Evolutionary conservation across 148 eudicot genomes (phyloP).

Genomic region (Camellia lanceoleosa): DNA sequence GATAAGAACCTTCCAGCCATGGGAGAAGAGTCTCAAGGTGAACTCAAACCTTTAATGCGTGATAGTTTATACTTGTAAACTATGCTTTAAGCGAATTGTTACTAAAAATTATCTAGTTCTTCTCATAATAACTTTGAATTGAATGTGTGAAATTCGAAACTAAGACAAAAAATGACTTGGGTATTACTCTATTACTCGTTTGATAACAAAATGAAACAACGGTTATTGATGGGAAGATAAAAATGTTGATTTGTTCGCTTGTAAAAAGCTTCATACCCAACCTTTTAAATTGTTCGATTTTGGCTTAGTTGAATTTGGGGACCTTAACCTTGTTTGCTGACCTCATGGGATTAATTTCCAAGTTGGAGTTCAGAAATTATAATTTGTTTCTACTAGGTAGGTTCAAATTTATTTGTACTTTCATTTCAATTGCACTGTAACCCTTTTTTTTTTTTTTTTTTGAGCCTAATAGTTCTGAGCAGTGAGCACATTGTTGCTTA

Average conservation of each 20-base stretch:
- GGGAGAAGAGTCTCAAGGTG: constrained; percentile 12
- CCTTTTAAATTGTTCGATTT: neutral
- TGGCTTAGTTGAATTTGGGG: too few species aligned
- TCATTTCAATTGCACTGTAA: neutral
- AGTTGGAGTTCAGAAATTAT: neutral
- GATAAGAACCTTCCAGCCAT: neutral
- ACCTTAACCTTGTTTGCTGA: neutral
- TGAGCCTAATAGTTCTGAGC: neutral
- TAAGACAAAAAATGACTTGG: neutral
- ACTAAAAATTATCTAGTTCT: neutral
- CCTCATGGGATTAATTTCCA: neutral
- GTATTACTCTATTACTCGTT: neutral
- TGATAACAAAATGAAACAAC: neutral
- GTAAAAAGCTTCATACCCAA: neutral
- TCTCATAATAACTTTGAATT: neutral
- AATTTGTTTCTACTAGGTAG: neutral
- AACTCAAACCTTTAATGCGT: neutral
- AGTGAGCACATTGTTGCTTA: neutral
- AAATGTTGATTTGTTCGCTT: neutral
- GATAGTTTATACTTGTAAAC: too few species aligned
- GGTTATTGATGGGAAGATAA: neutral
- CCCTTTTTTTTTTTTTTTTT: too few species aligned
- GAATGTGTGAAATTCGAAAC: neutral
- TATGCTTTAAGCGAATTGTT: neutral
- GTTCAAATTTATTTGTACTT: too few species aligned